Evolutionary conservation across 805 yeast species (phyloP), one percentile per base, ranked within the genome.

Genomic region (Candida patagonica): DNA sequence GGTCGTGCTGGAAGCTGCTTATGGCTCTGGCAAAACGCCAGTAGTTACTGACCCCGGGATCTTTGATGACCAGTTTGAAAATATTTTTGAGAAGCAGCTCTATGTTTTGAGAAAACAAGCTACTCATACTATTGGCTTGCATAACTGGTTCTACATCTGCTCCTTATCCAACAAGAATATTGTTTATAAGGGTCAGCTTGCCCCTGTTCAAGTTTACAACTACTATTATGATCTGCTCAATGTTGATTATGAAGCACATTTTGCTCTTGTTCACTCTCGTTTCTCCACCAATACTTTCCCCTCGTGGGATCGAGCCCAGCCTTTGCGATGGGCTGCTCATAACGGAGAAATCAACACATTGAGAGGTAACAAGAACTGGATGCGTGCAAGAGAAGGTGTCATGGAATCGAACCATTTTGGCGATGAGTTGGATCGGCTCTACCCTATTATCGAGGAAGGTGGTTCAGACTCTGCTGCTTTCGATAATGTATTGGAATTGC

Each of bases 231-330:
- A 89, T 64, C 73, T 89, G 58, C 80, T 78, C 47, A 87, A 86
- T 60, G 89, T 87, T 21, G 92, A 87, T 56, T 89, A 78, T 63
- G 89, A 86, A 66, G 92, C 94, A 34, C 96, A 88, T 59, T 85
- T 92, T 70, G 95, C 96, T 12, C 72, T 89, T 30, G 97, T 89
- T 38, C 98, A 89, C 67, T 88, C 97, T 19, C 78, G 98, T 61
- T 89, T 89, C 71, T 87, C 96, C 42, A 89, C 98, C 24, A 89
- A 89, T 64, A 89, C 98, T 36, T 89, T 89, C 76, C 98, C 98
- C 35, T 86, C 96, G n/a, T 89, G 98, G 98, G 98, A 92, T 66
- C 78, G 98, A 65, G 97, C 98, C 19, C 98, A 89, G 66, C 98
- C 98, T 36, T 72, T 89, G 56, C 73, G 97, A 62, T 80, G 94